Base-by-base conservation (phyloP, 1,284 basidiomycete genomes). In the Rhodotorula sp. region DNA sequence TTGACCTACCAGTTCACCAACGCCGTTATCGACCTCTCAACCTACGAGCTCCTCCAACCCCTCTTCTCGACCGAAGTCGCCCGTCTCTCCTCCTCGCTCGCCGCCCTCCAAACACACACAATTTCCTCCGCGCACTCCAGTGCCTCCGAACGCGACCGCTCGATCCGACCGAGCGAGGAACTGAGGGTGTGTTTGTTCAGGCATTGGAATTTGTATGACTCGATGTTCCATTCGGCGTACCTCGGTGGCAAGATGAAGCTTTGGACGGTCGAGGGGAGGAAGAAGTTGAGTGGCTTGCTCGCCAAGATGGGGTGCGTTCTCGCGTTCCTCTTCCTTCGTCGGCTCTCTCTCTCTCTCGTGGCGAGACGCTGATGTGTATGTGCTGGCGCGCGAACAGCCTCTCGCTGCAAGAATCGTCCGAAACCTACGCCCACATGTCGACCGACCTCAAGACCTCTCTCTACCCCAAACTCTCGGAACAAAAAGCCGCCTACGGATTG, bases 151-250 rank as follows among this genome's bases (percentile, higher is more conserved):
- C 64, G 96, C 75, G 92, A 97, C 79, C 83, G 85, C 65, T 87
- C 87, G 44, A 87, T 97, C 66, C 85, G 91, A 47, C 84, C 87
- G 48, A 88, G 87, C 46, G 91, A 94, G 61, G 94, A 98, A 79
- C 83, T 96, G 63, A 85, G 96, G 18, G 99, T 99, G 80, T 93
- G 89, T 80, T 84, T 99, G 59, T 95, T 96, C 80, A 86, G 95
- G 62, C 96, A 99, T 81, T 99, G 96, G 96, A 96, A 89, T 59
- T 81, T 99, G 52, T 98, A 98, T 79, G 94, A 97, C 78, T 88
- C 93, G 18, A 99, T 99, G 95, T 89, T 90, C 78, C 95, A 99
- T 79, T 96, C 94, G 2, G 89, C 90, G 72, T 99, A 99, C 77
- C 89, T 99, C 22, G 95, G 94, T 2, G 89, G 90, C 53, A 94